These are phyloP conservation scores for Saccharomycopsis amapae DNA, from an alignment of 805 yeast species.

Conservation along the genomic window DNA sequence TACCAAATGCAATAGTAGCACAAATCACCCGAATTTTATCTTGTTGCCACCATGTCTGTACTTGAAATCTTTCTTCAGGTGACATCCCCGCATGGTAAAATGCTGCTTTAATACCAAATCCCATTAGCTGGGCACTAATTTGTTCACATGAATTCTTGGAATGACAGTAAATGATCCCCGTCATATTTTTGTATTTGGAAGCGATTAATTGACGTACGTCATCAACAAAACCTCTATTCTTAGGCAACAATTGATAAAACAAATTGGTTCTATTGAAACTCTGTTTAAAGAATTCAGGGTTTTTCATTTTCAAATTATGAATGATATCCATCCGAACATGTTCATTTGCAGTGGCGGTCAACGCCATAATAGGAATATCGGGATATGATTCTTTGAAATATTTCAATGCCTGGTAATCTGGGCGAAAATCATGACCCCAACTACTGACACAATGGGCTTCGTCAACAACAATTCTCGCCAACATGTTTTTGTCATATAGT, in stretches of 20 bases:
- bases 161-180: conserved; percentile 92
- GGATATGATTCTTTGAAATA: conserved; percentile 70
- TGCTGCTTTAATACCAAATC: conserved; percentile 58
- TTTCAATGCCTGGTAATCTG: conserved; percentile 81
- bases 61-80: conserved; percentile 57
- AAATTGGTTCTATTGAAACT: conserved; percentile 88
- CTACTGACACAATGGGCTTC: conserved; percentile 98
- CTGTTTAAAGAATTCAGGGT: conserved; percentile 68
- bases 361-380: conserved; percentile 83
- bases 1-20: conserved; percentile 97
- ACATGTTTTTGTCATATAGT: conserved; percentile 44
- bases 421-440: conserved; percentile 98
- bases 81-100: conserved; percentile 95
- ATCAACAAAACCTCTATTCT: conserved; percentile 46
- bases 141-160: conserved; percentile 85
- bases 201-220: conserved; percentile 54
- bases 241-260: conserved; percentile 67
- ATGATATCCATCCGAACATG: conserved; percentile 82
- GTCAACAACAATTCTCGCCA: conserved; percentile 89
- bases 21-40: conserved; percentile 71
- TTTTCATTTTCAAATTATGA: conserved; percentile 58
- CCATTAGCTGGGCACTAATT: conserved; percentile 53
- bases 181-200: conserved; percentile 42
- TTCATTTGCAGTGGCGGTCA: conserved; percentile 95
- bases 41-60: conserved; percentile 81